These are phyloP conservation scores for Nitzschia palea DNA, from an alignment of 108 stramenopile species.

Conservation along the genomic window DNA sequence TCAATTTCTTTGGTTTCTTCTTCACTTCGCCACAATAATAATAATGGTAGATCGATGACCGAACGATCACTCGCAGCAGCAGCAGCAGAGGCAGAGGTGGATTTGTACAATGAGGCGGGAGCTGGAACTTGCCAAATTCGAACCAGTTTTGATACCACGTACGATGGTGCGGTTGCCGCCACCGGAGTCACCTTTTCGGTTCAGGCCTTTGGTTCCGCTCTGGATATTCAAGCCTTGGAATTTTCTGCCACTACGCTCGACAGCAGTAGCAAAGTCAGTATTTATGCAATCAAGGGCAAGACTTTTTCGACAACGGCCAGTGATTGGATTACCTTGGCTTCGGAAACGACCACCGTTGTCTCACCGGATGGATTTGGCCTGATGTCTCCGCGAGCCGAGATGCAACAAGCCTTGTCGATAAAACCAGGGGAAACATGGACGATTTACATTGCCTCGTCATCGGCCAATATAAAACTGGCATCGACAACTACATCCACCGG, in stretches of 20 bases:
- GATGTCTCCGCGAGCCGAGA: slow-evolving; percentile 15
- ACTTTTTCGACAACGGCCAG: background rate
- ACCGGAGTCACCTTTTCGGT: slow-evolving; percentile 10
- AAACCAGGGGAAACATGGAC: background rate
- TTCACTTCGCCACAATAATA: no score
- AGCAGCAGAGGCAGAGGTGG: background rate
- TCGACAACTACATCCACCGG: background rate
- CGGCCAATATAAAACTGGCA: slow-evolving; percentile 8
- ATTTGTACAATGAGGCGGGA: background rate
- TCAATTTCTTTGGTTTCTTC: no score
- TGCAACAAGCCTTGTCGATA: background rate
- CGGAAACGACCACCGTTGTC: background rate
- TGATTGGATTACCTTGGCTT: background rate
- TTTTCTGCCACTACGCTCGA: background rate
- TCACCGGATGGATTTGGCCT: slow-evolving; percentile 16
- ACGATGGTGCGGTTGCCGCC: slow-evolving; percentile 3
- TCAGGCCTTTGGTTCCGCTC: background rate
- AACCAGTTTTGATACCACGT: slow-evolving; percentile 11
- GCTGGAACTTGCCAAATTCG: slow-evolving; percentile 13
- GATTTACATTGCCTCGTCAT: slow-evolving; percentile 3
- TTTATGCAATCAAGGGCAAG: background rate
- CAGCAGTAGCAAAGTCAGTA: background rate
- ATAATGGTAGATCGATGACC: no score
- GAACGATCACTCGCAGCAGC: no score
- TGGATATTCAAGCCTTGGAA: slow-evolving; percentile 16